phyloP scores from a whole-genome alignment of 2,329 filamentous ascomycete species.

The Zalaria obscura region DNA sequence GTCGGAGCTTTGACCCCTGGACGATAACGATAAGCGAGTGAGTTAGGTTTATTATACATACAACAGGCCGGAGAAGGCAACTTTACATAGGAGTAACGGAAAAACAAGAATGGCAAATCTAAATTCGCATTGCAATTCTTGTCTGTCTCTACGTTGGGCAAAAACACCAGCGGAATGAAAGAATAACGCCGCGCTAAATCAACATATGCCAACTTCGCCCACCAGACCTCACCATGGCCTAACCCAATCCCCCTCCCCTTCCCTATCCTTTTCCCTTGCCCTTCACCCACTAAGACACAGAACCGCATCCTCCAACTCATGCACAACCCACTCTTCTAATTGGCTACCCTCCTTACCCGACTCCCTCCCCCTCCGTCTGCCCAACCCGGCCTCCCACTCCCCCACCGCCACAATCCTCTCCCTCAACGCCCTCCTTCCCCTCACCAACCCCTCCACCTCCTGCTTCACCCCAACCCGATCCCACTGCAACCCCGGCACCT shows the following conservation, averaged over 20 bases:
- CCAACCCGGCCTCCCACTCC: slow-evolving; percentile 54
- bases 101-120: too few relatives aligned
- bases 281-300: slow-evolving; percentile 3
- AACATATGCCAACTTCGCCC: background rate
- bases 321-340: slow-evolving; percentile 63
- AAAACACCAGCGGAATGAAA: too few relatives aligned
- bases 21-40: too few relatives aligned
- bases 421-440: slow-evolving; percentile 48
- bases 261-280: background rate
- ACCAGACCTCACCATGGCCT: background rate
- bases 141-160: too few relatives aligned
- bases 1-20: too few relatives aligned
- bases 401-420: slow-evolving; percentile 61
- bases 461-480: slow-evolving; percentile 60
- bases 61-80: too few relatives aligned
- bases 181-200: background rate
- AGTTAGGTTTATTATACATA: too few relatives aligned
- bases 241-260: background rate
- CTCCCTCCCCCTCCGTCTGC: slow-evolving; percentile 24
- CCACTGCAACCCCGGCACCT: slow-evolving; percentile 62
- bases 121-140: too few relatives aligned
- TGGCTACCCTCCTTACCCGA: slow-evolving; percentile 39
- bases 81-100: too few relatives aligned
- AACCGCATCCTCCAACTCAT: slow-evolving; percentile 41
- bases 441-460: slow-evolving; percentile 67